Evolutionary conservation across 495 filamentous ascomycete species (phyloP), one percentile per base, ranked within the genome.

Genomic region (Extremus antarcticus): DNA sequence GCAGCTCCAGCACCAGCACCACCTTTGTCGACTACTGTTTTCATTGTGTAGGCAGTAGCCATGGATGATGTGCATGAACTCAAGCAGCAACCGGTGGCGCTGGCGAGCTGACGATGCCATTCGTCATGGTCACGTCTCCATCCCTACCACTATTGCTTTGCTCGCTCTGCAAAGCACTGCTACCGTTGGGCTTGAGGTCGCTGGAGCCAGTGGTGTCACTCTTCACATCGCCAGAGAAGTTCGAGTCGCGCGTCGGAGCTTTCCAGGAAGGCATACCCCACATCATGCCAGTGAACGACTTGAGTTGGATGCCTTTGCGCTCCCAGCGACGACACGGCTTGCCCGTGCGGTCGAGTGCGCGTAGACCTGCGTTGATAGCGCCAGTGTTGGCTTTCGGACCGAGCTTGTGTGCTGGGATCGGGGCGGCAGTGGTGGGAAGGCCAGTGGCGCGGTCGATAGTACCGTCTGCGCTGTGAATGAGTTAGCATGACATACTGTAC

Each of bases 381-480:
- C 92, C 92, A 63, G 92, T 88, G 70, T 97, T 98, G 43, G 92
- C 91, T 72, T 97, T 98, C 49, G 92, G 92, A 11, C 91, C 91
- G 20, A 97, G 85, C 67, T 92, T 94, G 64, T 88, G 87, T 41
- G 77, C 67, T 39, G 61, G 56, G 32, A 55, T 59, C 43, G 56
- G 19, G 29, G 48, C 50, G 43, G 54, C 19, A 16, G 41, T 41
- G 29, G 29, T 35, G 41, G 16, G 47, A 24, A 21, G 25, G 45
- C 13, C 32, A n/a, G 32, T 57, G 45, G 40, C n/a, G 51, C 54
- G 56, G 54, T 66, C 65, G 47, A 62, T 64, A 17, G 62, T 60
- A 24, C 64, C 64, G 55, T 66, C 64, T 1, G 61, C 45, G 32
- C 61, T 63, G 22, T 21, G 38, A 24, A 23, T 10, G 16, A 7